Conservation (phyloP, 2,329 filamentous ascomycete species). For the Sporothrix pseudoabietina region DNA sequence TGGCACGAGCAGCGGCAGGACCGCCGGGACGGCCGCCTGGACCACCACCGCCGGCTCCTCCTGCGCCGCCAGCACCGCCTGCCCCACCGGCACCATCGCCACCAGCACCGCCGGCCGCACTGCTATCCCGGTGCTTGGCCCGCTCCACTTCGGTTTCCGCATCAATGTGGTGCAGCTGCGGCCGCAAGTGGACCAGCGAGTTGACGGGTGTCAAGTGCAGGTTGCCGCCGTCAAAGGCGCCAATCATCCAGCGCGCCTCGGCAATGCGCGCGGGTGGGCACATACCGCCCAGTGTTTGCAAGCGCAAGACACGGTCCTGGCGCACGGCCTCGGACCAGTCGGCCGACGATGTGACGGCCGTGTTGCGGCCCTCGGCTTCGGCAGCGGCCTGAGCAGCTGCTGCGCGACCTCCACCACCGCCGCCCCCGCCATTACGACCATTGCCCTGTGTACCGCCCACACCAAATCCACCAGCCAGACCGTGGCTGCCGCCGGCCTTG, state of each 20-base stretch:
- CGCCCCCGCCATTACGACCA: conserved; percentile 37
- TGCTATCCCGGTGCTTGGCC: conserved; percentile 33
- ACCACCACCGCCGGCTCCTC: conserved; percentile 43
- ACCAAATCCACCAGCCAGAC: conserved; percentile 73
- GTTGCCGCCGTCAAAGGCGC: conserved; percentile 81
- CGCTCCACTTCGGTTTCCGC: conserved; percentile 74
- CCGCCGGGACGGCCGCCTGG: conserved; percentile 39
- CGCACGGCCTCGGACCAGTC: conserved; percentile 70
- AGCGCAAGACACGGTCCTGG: conserved; percentile 71
- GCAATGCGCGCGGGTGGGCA: conserved; percentile 60
- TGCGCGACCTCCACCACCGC: conserved; percentile 34
- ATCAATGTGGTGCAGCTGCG: conserved; percentile 91
- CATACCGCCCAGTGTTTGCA: conserved; percentile 78
- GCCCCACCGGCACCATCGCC: conserved; percentile 11
- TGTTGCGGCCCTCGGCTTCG: conserved; percentile 19
- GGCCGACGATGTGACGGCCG: conserved; percentile 40
- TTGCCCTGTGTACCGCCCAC: conserved; percentile 50
- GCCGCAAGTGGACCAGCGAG: conserved; percentile 83
- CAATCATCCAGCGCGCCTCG: conserved; percentile 84
- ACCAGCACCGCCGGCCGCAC: conserved; percentile 41
- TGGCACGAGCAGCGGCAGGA: conserved; percentile 65
- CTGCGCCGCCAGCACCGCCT: conserved; percentile 38
- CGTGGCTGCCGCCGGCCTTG: conserved; percentile 67
- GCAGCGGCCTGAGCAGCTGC: conserved; percentile 22
- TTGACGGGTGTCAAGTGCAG: conserved; percentile 83